These are phyloP conservation scores for Straminergon stramineum DNA, from an alignment of 225 moss, liverwort and hornwort species.

Conservation along the genomic window DNA sequence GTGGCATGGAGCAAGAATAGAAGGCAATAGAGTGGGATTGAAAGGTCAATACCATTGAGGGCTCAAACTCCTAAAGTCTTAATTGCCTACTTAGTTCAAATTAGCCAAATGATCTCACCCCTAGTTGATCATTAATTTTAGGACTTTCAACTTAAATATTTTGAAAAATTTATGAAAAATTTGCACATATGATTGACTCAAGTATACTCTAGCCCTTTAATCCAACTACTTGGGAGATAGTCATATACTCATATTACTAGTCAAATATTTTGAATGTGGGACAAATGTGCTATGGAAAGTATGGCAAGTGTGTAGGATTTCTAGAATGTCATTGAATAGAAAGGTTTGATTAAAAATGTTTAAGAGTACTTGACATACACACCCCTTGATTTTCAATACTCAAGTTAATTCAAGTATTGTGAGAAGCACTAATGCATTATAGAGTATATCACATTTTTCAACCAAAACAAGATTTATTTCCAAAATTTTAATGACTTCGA, in stretches of 20 bases:
- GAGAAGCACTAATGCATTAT: background rate
- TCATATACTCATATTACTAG: background rate
- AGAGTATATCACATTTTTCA: background rate
- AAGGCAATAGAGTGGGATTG: background rate
- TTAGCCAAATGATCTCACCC: background rate
- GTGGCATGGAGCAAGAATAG: background rate
- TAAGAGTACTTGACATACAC: background rate
- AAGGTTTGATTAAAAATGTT: fast-evolving
- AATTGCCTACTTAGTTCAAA: background rate
- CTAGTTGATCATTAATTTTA: background rate
- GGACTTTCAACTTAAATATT: background rate
- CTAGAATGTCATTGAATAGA: background rate
- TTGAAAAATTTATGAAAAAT: background rate
- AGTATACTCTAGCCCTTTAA: no score
- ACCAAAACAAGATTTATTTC: background rate
- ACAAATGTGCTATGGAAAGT: background rate
- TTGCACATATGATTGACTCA: background rate
- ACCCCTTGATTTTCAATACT: background rate
- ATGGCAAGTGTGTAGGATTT: background rate
- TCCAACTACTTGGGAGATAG: no score
- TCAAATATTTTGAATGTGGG: background rate
- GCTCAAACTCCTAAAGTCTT: background rate
- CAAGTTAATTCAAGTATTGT: background rate
- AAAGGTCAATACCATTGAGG: background rate
- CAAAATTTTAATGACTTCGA: background rate